Base-by-base conservation (phyloP, 2,329 filamentous ascomycete genomes). In the Mollisia scopiformis region DNA sequence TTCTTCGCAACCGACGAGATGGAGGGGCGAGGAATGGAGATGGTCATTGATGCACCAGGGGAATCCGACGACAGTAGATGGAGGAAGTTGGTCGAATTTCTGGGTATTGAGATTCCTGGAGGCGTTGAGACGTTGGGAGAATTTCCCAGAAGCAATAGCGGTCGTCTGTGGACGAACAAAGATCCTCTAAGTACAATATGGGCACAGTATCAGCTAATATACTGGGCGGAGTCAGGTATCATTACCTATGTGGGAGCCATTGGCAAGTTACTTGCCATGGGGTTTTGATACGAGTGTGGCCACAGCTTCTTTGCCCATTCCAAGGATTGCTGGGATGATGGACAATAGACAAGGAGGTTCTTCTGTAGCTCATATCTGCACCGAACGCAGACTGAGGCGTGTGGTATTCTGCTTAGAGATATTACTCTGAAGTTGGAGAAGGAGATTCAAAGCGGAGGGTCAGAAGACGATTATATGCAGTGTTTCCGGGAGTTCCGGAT, bases 61-160 rank as follows among this genome's bases (percentile, higher is more conserved):
- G 47, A 50, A 16, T 23, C n/a, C 27, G 47, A 57, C 16, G 39
- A 39, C 14, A 55, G 27, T 46, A 57, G 21, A 25, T 61, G 59
- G 59, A 28, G 25, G 10, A 47, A 28, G n/a, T 31, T 61, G 27
- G 27, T 58, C 8, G 23, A 46, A 10, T 61, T 61, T 47, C 27
- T 61, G 37, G 35, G 30, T 5, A 14, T 53, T 2, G 46, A 61
- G 30, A 41, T 52, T 28, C 21, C 28, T 11, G 23, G 16, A 16
- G 59, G 50, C 7, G 19, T 46, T 1, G 30, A 13, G 37, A 53
- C 21, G 19, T 37, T 61, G 37, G 59, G 59, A 6, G 55, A 52
- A 14, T 61, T 61, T 30, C 59, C 59, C 2, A 51, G 46, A 39
- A 58, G 54, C 23, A 61, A 61, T 53, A 19, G 39, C 14, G 55